Evolutionary conservation across 768 basidiomycete genomes (phyloP).

Genomic region (Zangia roseola): DNA sequence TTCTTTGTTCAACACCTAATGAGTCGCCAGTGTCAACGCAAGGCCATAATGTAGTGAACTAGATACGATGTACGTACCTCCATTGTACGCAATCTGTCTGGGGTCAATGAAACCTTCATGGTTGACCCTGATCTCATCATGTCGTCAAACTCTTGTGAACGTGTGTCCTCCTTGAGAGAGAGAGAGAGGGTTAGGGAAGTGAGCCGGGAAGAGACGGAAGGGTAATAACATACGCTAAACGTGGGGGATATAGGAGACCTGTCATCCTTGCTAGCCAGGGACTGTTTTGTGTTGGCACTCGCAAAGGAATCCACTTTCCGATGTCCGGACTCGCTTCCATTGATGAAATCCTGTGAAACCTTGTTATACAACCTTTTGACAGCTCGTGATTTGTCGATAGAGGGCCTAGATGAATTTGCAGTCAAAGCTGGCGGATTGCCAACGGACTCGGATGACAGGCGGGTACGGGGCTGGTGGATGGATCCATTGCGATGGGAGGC

Average conservation of each 20-base stretch:
- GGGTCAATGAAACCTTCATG: constrained; percentile 94
- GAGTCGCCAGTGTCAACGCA: constrained; percentile 1
- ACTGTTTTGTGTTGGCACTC: constrained; percentile 48
- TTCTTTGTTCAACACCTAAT: constrained; percentile 73
- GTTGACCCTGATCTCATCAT: constrained; percentile 87
- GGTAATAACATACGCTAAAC: constrained; percentile 29
- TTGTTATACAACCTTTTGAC: constrained; percentile 56
- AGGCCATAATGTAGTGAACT: constrained; percentile 17
- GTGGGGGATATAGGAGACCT: constrained; percentile 35
- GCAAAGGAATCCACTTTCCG: constrained; percentile 53
- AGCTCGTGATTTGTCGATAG: constrained; percentile 61
- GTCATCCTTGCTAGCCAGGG: constrained; percentile 31
- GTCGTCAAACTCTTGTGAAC: constrained; percentile 85
- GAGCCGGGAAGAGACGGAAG: constrained; percentile 1
- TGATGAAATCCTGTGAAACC: constrained; percentile 38
- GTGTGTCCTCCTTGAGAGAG: constrained; percentile 48
- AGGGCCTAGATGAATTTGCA: constrained; percentile 45
- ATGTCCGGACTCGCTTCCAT: constrained; percentile 48
- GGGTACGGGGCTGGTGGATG: constrained; percentile 25
- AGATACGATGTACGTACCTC: constrained; percentile 60
- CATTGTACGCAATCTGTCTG: constrained; percentile 89
- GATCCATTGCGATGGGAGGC: constrained; percentile 23
- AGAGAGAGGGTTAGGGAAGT: background rate
- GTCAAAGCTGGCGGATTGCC: constrained; percentile 20
- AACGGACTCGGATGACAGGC: constrained; percentile 42